Conservation (phyloP, 257 asterid species). For the Solanum medicagineum region DNA sequence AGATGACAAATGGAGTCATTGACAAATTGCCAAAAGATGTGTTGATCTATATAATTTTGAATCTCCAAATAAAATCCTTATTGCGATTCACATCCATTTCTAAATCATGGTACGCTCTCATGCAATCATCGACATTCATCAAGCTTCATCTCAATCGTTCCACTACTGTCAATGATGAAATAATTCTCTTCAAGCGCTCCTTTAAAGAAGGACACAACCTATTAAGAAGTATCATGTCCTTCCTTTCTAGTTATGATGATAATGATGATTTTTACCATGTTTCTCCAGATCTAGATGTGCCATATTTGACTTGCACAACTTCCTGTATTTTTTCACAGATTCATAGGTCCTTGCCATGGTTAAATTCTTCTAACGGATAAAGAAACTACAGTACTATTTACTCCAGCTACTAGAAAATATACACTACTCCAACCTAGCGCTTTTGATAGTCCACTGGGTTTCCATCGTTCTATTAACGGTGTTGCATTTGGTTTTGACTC, state of each 20-base stretch:
- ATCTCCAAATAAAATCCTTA: no score
- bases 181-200: background rate
- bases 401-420: background rate
- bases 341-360: background rate
- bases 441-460: no score
- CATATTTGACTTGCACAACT: background rate
- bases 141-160: background rate
- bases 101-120: background rate
- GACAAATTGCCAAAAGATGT: background rate
- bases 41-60: background rate
- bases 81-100: background rate
- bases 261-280: background rate
- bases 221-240: background rate
- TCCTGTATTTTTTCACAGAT: background rate
- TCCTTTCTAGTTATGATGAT: background rate
- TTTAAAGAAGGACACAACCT: background rate
- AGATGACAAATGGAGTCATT: no score
- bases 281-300: background rate
- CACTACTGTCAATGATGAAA: background rate
- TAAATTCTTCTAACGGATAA: background rate
- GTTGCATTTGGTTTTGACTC: background rate
- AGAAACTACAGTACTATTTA: background rate
- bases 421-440: background rate
- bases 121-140: background rate
- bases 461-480: background rate